These are phyloP conservation scores for Aspergillus amoenus DNA, from an alignment of 2,329 filamentous ascomycete genomes.

Conservation along the genomic window DNA sequence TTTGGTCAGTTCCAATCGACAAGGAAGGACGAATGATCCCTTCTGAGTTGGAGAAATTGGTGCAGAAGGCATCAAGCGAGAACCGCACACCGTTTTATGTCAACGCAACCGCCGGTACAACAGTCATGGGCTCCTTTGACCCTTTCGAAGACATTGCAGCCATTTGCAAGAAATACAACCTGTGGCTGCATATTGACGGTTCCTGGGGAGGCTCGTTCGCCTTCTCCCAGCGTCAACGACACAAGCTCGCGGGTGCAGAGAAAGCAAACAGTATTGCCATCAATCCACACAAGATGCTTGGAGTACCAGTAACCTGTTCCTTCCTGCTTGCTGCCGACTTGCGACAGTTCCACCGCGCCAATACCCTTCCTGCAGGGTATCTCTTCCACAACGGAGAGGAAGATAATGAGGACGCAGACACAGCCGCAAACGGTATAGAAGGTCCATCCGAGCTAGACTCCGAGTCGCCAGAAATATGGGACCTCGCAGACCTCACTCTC, in stretches of 20 bases:
- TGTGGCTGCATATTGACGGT: conserved; percentile 94
- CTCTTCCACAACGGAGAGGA: conserved; percentile 65
- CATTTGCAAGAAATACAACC: conserved; percentile 67
- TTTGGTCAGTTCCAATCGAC: conserved; percentile 75
- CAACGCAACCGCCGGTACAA: conserved; percentile 93
- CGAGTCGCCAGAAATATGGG: conserved; percentile 66
- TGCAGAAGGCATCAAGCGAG: conserved; percentile 61
- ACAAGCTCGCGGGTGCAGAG: conserved; percentile 68
- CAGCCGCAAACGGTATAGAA: conserved; percentile 18
- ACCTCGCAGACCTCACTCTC: conserved; percentile 86
- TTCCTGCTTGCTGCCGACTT: conserved; percentile 81
- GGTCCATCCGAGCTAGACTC: conserved; percentile 24
- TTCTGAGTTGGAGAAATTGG: conserved; percentile 60
- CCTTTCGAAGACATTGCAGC: conserved; percentile 68
- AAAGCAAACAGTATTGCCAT: conserved; percentile 80
- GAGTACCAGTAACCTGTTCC: conserved; percentile 84
- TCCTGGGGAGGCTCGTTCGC: conserved; percentile 85
- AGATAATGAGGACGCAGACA: conserved; percentile 40
- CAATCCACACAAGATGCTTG: conserved; percentile 98
- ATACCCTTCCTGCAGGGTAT: conserved; percentile 84
- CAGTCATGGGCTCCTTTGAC: conserved; percentile 86
- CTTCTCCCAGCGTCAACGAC: conserved; percentile 66
- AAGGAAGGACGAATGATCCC: conserved; percentile 69
- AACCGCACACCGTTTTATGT: conserved; percentile 89
- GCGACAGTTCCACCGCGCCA: conserved; percentile 73